Evolutionary conservation across 805 yeast species (phyloP), one percentile per base, ranked within the genome.

Genomic region (Wickerhamomyces queroliae): DNA sequence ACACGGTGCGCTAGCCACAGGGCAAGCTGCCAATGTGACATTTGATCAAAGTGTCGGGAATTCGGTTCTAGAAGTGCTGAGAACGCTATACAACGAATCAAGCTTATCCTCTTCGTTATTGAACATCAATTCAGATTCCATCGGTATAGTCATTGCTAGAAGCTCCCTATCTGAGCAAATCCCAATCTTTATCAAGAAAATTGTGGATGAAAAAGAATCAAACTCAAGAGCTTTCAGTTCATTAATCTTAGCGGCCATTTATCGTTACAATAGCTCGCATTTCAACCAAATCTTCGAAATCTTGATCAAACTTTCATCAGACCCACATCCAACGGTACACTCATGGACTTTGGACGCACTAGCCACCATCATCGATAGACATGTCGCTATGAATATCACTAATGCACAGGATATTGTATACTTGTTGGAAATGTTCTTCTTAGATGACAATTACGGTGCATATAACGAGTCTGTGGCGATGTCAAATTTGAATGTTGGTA

Each of bases 261-360:
- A 67, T 39, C 64, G 65, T 36, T 65, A 62, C 41, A 67, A 59
- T 37, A 59, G 72, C 2, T 54, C 65, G 1, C 66, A 68, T 24
- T 63, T 73, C 40, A 55, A 62, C 35, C 54, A 73, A 4, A 72
- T 82, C 4, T 66, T 72, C 41, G 78, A 78, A 26, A 77, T 87
- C 5, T 53, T 80, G 3, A 58, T 71, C 28, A 79, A 84, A 13
- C 66, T 91, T 22, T 58, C 80, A 4, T 63, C 63, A 17, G 98
- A 91, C 58, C 90, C 96, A 0, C 91, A 90, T 55, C 96, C 96
- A 0, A 64, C 76, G 1, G 89, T 93, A 15, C 90, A 86, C 55
- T 71, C 76, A 39, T 82, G 89, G 70, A 70, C 91, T 1, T 56
- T 89, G 48, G 73, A 72, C 35, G 74, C 93, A 0, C 55, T 83